These are phyloP conservation scores for Xylaria sp. DNA, from an alignment of 2,329 filamentous ascomycete genomes.

Conservation along the genomic window DNA sequence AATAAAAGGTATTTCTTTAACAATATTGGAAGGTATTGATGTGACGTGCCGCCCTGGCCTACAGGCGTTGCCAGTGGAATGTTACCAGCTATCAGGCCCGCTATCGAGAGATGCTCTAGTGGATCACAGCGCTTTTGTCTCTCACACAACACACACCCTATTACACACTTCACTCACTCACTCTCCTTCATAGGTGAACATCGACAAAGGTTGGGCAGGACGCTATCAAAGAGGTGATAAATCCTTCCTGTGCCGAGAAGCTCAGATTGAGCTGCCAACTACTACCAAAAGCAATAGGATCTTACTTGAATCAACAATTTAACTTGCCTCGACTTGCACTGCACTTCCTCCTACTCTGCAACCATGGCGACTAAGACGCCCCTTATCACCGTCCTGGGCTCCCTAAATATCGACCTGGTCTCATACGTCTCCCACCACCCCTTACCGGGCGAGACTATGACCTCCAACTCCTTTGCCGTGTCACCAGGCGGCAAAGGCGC, in stretches of 20 bases:
- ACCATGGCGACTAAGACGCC: constrained; percentile 49
- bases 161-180: constrained; percentile 1
- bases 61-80: constrained; percentile 28
- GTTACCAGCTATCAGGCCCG: constrained; percentile 34
- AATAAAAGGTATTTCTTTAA: no score
- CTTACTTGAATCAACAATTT: not conserved
- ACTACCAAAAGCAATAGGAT: not conserved
- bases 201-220: not conserved
- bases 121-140: constrained; percentile 22
- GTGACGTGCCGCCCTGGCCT: not conserved
- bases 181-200: not conserved
- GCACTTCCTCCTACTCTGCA: not conserved
- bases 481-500: constrained; percentile 93
- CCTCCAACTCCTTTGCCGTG: constrained; percentile 78
- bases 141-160: constrained; percentile 3
- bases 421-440: constrained; percentile 88
- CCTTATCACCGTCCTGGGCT: constrained; percentile 85
- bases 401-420: constrained; percentile 93
- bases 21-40: not conserved
- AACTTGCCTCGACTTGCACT: not conserved
- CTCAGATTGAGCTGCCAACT: not conserved
- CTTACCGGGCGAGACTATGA: constrained; percentile 86
- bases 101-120: constrained; percentile 40
- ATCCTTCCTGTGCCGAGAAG: not conserved
- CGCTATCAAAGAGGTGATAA: not conserved